Percentiles rank a stretch among this genome's conserved stretches.
phyloP scores from a whole-genome alignment of 768 basidiomycete species.

The Lanmaoa pseudosensibilis region DNA sequence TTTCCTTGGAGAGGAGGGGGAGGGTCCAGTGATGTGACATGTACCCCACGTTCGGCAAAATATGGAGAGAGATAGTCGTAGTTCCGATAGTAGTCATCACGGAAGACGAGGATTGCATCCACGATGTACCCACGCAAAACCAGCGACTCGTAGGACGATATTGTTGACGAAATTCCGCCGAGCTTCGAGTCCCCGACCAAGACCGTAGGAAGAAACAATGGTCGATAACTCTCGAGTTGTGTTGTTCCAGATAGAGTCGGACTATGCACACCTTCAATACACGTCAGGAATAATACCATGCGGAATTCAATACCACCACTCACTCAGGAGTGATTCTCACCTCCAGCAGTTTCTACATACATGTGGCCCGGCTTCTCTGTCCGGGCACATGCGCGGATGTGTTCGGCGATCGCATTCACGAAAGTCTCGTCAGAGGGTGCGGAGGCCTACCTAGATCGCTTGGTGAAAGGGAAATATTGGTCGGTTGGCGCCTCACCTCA shows the following conservation, averaged over 20 bases:
- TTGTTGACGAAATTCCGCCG: conserved; percentile 91
- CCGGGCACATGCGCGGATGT: conserved; percentile 56
- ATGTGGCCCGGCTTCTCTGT: conserved; percentile 47
- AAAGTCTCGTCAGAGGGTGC: conserved; percentile 66
- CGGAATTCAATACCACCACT: neutral
- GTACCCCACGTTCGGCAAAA: conserved; percentile 71
- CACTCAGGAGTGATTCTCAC: conserved; percentile 47
- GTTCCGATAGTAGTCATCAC: conserved; percentile 85
- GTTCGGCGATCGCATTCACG: conserved; percentile 58
- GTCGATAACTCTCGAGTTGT: conserved; percentile 83
- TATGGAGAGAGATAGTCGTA: conserved; percentile 77
- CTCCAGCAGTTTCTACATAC: conserved; percentile 95
- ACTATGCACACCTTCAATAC: conserved; percentile 78
- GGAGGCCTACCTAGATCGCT: conserved; percentile 23
- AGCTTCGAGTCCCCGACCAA: conserved; percentile 87
- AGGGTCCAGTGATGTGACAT: conserved; percentile 50
- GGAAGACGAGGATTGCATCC: conserved; percentile 81
- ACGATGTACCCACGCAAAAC: conserved; percentile 86
- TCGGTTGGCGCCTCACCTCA: conserved; percentile 27
- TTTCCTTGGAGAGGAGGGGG: conserved; percentile 56
- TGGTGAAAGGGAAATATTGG: neutral
- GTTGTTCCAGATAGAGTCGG: conserved; percentile 80
- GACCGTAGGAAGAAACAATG: conserved; percentile 83
- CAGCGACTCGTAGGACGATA: conserved; percentile 91
- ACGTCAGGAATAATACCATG: neutral